Base-by-base conservation (phyloP, 2,329 filamentous ascomycete species). In the Chaetomiaceae sp. region DNA sequence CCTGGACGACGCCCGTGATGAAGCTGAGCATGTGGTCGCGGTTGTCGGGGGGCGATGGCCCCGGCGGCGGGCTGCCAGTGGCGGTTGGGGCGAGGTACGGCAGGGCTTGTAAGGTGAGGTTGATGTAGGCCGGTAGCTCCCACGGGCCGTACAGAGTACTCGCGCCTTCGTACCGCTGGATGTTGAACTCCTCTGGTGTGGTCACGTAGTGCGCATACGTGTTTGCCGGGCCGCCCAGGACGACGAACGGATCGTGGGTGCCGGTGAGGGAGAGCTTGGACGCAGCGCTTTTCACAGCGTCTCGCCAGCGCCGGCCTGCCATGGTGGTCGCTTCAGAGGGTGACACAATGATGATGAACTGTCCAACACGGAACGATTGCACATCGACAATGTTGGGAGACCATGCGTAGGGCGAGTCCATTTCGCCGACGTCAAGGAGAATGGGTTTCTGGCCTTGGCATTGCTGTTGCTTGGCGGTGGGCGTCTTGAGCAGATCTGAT, bases 241-340 rank as follows among this genome's bases (percentile, higher is more conserved):
- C 84, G 1, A 94, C 87, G 12, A 84, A 64, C 0, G 85, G 84
- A 37, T 81, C 72, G 7, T 60, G 56, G 6, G 54, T 58, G 11
- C 60, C 58, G n/a, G 58, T 59, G 4, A 68, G 58, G 9, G 76
- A 67, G 1, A 70, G 58, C 10, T 56, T 49, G 1, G 62, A 57
- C 6, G 75, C 76, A 34, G 78, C 73, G 2, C 67, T 65, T 17
- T 73, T 69, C 43, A 93, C 72, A 2, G 86, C 83, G 49, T 78
- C 72, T 57, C 84, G 85, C 90, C 90, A 96, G 27, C 90, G 79
- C 10, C 90, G 79, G 1, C 90, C 90, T 1, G 87, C 78, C 90
- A 95, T 96, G 8, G 90, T 95, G 0, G 87, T 93, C 1, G 86
- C 88, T 66, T 96, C 90, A 37, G 88, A 86, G 0, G 89, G 84